phyloP scores from a whole-genome alignment of 2,329 filamentous ascomycete species.

The Diaporthe nobilis region DNA sequence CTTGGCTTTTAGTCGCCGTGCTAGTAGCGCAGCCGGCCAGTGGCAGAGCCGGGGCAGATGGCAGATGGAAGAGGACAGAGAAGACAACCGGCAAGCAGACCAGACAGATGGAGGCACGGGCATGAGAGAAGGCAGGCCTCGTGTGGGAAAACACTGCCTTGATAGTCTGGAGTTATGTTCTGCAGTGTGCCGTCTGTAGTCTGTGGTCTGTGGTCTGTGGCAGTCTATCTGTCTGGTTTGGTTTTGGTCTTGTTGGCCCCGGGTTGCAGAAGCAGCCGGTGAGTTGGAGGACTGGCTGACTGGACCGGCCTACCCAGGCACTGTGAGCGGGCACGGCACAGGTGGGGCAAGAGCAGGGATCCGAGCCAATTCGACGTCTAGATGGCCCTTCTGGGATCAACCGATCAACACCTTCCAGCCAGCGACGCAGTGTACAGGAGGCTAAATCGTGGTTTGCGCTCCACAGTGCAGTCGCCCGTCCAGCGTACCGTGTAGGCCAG shows the following conservation, averaged over 20 bases:
- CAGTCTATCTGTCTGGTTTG: neutral
- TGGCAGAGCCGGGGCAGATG: slow-evolving; percentile 1
- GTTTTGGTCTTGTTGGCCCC: slow-evolving; percentile 8
- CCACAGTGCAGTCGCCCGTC: neutral
- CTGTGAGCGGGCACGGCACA: slow-evolving; percentile 21
- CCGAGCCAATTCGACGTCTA: neutral
- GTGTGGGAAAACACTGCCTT: slow-evolving; percentile 10
- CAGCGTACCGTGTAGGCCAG: neutral
- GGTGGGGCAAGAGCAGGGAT: slow-evolving; percentile 23
- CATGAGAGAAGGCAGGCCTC: slow-evolving; percentile 3
- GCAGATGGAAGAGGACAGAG: no score
- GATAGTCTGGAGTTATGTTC: neutral
- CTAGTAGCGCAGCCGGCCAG: slow-evolving; percentile 7
- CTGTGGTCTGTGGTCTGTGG: neutral
- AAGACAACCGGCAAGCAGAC: neutral
- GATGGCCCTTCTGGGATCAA: neutral
- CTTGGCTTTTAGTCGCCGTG: slow-evolving; percentile 15
- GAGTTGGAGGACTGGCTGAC: neutral
- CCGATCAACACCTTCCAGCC: neutral
- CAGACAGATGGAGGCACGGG: slow-evolving; percentile 10
- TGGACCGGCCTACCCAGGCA: neutral
- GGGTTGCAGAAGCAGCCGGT: neutral
- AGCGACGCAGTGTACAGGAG: neutral
- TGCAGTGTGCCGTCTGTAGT: slow-evolving; percentile 18
- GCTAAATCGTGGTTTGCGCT: slow-evolving; percentile 8